Conservation (phyloP, 208 protist genomes). For the Leishmania tarentolae region DNA sequence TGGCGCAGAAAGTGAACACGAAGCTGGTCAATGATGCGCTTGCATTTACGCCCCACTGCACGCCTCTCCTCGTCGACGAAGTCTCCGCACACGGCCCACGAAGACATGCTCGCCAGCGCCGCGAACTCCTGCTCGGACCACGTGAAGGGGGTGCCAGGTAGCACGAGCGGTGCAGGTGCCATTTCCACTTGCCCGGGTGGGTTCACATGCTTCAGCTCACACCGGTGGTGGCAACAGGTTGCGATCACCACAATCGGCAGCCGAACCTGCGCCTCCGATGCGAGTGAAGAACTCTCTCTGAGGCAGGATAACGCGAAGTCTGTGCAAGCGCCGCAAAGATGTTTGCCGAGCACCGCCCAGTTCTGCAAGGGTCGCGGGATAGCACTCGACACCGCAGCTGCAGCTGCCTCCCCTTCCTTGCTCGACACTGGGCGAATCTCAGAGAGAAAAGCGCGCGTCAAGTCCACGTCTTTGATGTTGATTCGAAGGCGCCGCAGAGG, state of each 20-base stretch:
- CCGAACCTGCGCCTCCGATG: constrained; percentile 16
- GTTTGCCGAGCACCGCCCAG: constrained; percentile 72
- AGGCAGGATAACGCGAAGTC: constrained; percentile 80
- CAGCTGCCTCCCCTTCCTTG: background rate
- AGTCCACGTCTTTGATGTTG: constrained; percentile 77
- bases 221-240: constrained; percentile 83
- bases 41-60: constrained; percentile 51
- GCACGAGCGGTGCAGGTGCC: constrained; percentile 10
- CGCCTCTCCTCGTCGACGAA: constrained; percentile 44
- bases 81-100: constrained; percentile 72
- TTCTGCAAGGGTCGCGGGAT: background rate
- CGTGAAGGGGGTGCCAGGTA: constrained; percentile 44
- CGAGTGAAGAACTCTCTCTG: constrained; percentile 22
- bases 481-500: constrained; percentile 66
- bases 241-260: constrained; percentile 60
- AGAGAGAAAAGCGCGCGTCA: constrained; percentile 43
- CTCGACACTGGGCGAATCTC: constrained; percentile 1
- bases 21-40: constrained; percentile 69
- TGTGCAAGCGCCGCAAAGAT: constrained; percentile 79
- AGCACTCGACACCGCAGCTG: background rate
- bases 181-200: constrained; percentile 1
- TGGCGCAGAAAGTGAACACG: constrained; percentile 58
- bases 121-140: constrained; percentile 57
- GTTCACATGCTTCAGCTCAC: constrained; percentile 67
- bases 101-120: constrained; percentile 70